These are phyloP conservation scores for Orbilia ellipsospora DNA, from an alignment of 2,329 filamentous ascomycete genomes.

Conservation along the genomic window DNA sequence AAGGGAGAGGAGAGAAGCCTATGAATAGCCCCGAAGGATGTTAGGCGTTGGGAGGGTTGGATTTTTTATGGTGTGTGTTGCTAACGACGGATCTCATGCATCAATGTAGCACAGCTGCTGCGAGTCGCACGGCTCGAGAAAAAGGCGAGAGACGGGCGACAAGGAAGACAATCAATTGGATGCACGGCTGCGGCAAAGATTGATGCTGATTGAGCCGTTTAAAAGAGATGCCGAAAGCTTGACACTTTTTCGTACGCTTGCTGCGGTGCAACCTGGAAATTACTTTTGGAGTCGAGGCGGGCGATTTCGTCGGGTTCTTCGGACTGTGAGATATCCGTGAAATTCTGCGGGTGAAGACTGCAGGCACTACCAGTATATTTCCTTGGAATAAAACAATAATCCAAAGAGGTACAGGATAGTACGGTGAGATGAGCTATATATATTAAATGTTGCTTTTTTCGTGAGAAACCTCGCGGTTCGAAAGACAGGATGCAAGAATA, in stretches of 20 bases:
- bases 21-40: constrained; percentile 4
- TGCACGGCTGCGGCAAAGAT: constrained; percentile 40
- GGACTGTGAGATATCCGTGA: constrained; percentile 13
- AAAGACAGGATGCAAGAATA: constrained; percentile 15
- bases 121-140: constrained; percentile 16
- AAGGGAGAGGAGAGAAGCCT: neutral
- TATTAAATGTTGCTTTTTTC: constrained; percentile 24
- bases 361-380: constrained; percentile 37
- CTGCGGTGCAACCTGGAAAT: constrained; percentile 42
- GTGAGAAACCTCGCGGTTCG: constrained; percentile 10
- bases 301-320: constrained; percentile 39
- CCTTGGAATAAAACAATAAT: neutral
- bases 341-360: constrained; percentile 49
- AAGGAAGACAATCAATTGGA: neutral
- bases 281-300: constrained; percentile 33
- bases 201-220: constrained; percentile 36
- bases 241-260: constrained; percentile 16
- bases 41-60: constrained; percentile 17
- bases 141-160: constrained; percentile 10
- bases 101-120: constrained; percentile 40
- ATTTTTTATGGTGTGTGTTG: constrained; percentile 24
- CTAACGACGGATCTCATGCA: constrained; percentile 45
- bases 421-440: constrained; percentile 36
- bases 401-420: constrained; percentile 18
- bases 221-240: constrained; percentile 8